Conservation (phyloP, 2,329 filamentous ascomycete species). For the Phaeosphaeriaceae sp. region DNA sequence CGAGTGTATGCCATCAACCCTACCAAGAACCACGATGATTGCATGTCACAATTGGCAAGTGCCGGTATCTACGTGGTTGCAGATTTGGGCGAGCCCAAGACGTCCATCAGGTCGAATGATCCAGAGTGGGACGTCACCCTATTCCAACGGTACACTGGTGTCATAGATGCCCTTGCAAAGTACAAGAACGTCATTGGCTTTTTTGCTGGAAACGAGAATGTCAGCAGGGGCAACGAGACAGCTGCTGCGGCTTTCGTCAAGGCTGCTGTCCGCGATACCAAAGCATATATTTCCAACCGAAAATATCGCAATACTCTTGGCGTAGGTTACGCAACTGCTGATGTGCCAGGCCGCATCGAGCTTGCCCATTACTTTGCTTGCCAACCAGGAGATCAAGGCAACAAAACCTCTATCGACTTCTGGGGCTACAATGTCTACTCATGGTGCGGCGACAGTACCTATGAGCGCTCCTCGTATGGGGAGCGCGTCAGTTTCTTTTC, state of each 20-base stretch:
- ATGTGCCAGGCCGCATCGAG: constrained; percentile 81
- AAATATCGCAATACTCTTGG: constrained; percentile 74
- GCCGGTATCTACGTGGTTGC: constrained; percentile 95
- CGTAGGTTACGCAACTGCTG: constrained; percentile 95
- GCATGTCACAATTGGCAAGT: constrained; percentile 82
- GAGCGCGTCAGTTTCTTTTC: constrained; percentile 83
- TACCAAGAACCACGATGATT: constrained; percentile 74
- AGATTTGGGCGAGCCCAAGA: constrained; percentile 65
- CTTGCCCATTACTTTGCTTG: constrained; percentile 97
- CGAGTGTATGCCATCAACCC: constrained; percentile 95
- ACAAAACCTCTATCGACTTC: constrained; percentile 78
- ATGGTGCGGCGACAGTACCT: constrained; percentile 89
- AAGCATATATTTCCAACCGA: constrained; percentile 84
- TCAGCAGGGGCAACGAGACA: constrained; percentile 86
- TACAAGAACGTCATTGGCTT: constrained; percentile 95
- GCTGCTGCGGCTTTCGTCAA: constrained; percentile 92
- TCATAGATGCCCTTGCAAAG: constrained; percentile 78
- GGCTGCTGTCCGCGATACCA: constrained; percentile 93
- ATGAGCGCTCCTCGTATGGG: constrained; percentile 76
- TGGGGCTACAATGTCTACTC: constrained; percentile 99
- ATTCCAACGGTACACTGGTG: constrained; percentile 79
- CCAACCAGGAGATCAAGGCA: constrained; percentile 56
- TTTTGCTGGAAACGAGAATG: constrained; percentile 98
- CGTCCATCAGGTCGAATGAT: constrained; percentile 81
- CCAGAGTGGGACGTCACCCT: constrained; percentile 81